Base-by-base conservation (phyloP, 495 filamentous ascomycete genomes). In the Aspergillus cavernicola region DNA sequence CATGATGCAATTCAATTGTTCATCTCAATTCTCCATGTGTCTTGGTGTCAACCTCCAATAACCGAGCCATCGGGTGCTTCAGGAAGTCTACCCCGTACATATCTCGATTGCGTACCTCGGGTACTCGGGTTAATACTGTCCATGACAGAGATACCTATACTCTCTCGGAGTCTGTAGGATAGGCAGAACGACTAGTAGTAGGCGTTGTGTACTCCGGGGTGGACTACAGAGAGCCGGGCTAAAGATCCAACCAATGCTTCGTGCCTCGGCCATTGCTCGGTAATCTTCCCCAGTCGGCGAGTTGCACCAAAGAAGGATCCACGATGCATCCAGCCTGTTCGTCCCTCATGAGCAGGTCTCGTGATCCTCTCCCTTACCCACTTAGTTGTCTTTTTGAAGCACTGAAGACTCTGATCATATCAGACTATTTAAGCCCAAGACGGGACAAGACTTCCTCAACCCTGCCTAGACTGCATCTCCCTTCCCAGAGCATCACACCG, bases 91-190 rank as follows among this genome's bases (percentile, higher is more conserved):
- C 4, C 4, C 24, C 24, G 11, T 7, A 35, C 28, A 48, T 53
- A 3, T 23, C 19, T 23, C 20, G 9, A 20, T 23, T 28, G 11
- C 31, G 29, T 54, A 62, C 60, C 60, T 62, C 60, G 60, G 60
- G 56, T 55, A 20, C 46, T 62, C 60, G 60, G 60, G 53, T 43
- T 57, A 59, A 57, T 59, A 41, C 31, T 55, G 33, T 22, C 45
- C 38, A 23, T 6, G 19, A 26, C 32, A 26, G 22, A 9, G 26
- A 18, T 40, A 3, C 10, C 22, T 18, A 18, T 8, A 11, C 2
- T 28, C 26, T 29, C 26, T 29, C 26, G 12, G 24, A 13, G 23
- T 12, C n/a, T n/a, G n/a, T n/a, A n/a, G n/a, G n/a, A n/a, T n/a
- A n/a, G n/a, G n/a, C n/a, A n/a, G n/a, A n/a, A n/a, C n/a, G n/a